These are phyloP conservation scores for Neurospora sp. DNA, from an alignment of 2,329 filamentous ascomycete genomes.

Conservation along the genomic window DNA sequence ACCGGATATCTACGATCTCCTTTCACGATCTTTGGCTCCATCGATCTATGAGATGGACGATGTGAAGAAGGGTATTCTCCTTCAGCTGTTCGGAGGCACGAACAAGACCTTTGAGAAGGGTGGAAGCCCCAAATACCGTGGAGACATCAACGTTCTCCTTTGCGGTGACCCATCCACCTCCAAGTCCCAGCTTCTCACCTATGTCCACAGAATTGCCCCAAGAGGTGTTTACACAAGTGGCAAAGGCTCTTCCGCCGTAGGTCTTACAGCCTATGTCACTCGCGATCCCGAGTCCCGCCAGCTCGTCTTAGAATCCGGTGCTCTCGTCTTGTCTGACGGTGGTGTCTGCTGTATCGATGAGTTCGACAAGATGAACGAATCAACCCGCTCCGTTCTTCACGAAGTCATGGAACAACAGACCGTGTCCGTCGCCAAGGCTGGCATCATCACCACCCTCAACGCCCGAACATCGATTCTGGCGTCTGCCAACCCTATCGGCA, in stretches of 20 bases:
- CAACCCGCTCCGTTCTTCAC: conserved; percentile 70
- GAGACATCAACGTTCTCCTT: conserved; percentile 93
- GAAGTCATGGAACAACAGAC: conserved; percentile 87
- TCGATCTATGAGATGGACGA: conserved; percentile 98
- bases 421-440: conserved; percentile 78
- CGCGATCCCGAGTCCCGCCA: conserved; percentile 72
- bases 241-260: conserved; percentile 71
- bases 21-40: conserved; percentile 82
- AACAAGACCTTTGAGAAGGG: conserved; percentile 98
- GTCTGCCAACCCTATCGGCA: conserved; percentile 95
- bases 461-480: conserved; percentile 92
- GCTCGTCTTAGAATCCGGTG: conserved; percentile 71
- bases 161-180: conserved; percentile 95
- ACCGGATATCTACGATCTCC: conserved; percentile 83
- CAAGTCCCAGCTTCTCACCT: conserved; percentile 89
- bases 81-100: conserved; percentile 93
- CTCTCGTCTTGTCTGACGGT: conserved; percentile 69
- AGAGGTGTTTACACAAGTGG: conserved; percentile 75
- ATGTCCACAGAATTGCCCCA: conserved; percentile 95
- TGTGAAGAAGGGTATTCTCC: conserved; percentile 94
- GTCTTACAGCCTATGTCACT: conserved; percentile 73
- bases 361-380: conserved; percentile 79
- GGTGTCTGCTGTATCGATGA: conserved; percentile 80
- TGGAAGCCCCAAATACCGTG: conserved; percentile 88
- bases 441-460: conserved; percentile 94